Evolutionary conservation across 176 grass and related monocot genomes (phyloP).

Genomic region (Triticum dicoccoides): DNA sequence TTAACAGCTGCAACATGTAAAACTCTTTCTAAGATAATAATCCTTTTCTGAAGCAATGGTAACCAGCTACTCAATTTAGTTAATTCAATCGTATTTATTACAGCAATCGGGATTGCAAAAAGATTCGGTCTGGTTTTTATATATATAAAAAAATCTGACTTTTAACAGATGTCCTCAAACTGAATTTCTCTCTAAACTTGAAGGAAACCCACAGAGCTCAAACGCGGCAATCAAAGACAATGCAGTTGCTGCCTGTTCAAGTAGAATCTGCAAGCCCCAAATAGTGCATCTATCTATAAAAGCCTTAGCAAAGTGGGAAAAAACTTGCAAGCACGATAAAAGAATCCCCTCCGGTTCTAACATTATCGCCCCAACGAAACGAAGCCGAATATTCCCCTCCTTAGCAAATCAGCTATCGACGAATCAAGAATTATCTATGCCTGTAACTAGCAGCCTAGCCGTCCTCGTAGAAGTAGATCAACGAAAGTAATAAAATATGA

Average conservation of each 20-base stretch:
- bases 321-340: neutral
- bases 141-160: neutral
- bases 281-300: neutral
- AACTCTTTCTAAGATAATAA: neutral
- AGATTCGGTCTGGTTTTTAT: neutral
- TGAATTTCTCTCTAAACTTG: neutral
- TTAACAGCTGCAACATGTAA: neutral
- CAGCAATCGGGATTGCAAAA: neutral
- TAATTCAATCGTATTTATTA: neutral
- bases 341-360: neutral
- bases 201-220: neutral
- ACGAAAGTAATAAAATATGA: neutral
- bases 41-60: neutral
- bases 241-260: neutral
- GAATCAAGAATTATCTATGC: neutral
- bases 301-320: neutral
- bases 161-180: neutral
- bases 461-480: neutral
- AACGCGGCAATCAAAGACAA: neutral
- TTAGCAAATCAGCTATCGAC: neutral
- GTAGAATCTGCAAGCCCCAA: neutral
- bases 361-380: neutral
- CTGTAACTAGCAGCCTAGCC: neutral
- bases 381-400: neutral
- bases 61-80: neutral